Base-by-base conservation (phyloP, 352 stramenopile genomes). In the Pythium dissimile region DNA sequence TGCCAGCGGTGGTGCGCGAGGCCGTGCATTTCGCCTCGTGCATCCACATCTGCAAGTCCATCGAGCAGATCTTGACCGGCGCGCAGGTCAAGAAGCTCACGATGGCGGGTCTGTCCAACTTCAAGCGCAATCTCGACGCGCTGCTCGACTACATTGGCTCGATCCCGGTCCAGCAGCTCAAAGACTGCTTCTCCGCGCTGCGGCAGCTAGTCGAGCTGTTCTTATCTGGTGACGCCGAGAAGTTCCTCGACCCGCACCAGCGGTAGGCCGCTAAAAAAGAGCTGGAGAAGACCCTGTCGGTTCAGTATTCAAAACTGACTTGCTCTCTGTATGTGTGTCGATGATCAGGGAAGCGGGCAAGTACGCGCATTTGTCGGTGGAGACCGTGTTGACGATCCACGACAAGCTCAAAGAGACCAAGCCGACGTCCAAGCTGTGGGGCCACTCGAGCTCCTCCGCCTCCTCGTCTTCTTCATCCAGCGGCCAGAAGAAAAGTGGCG, bases 391-490 rank as follows among this genome's bases (percentile, higher is more conserved):
- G 0, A 71, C 66, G 2, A 73, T 92, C 26, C 66, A 80, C 5
- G 77, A 77, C n/a, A 92, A 92, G 54, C 72, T 88, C 64, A 89
- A 89, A 44, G 80, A 86, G 43, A 42, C 58, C 12, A 89, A 89
- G 37, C n/a, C n/a, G n/a, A 72, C 66, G 3, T 85, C 73, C 8
- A 77, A 74, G 41, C 71, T 73, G 0, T 86, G 75, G 79, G 76
- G 74, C 12, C 50, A 51, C 24, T 69, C 52, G 1, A 80, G 73
- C 23, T 72, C 59, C 5, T 62, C 64, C 9, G 62, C 42, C 10
- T 39, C 69, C 6, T 51, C 50, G 38, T 44, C 38, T 8, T 61
- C 73, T n/a, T 43, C 54, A 5, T 2, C 49, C 10, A 63, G 49
- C 26, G 27, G 15, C 47, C 41, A 67, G 6, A 78, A 75, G 43